Base-by-base conservation (phyloP, 1,139 yeast species). In the Hemisphaericaspora xylofermentans region DNA sequence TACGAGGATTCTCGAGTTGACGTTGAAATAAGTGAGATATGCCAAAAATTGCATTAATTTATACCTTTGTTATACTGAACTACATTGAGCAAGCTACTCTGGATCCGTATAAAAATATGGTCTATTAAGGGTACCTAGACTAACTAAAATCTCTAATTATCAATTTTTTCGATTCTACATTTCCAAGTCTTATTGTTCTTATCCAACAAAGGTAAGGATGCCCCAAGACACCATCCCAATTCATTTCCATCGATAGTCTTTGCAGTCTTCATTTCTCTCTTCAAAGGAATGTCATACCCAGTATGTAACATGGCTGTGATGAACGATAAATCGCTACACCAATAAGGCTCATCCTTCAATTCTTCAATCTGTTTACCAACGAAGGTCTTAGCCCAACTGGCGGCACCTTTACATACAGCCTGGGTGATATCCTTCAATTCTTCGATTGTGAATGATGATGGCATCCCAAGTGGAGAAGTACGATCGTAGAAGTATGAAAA, bases 191-290 rank as follows among this genome's bases (percentile, higher is more conserved):
- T 68, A 35, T 66, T 63, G 30, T 64, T 62, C 48, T 74, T 70
- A 49, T 87, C 93, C 52, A 93, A 72, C 51, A 93, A 71, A 3
- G 98, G 98, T 56, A 93, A 74, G 1, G 97, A 88, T 2, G 98
- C 98, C 51, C 99, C 99, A 47, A 93, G 74, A 68, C 98, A 93
- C 99, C 99, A 93, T 27, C 98, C 98, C 40, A 93, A 74, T 66
- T 93, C 98, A 56, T 88, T 89, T 56, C 82, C 81, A 45, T 82
- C 85, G 51, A 93, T 88, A 58, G 80, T 88, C 68, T 88, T 81
- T 7, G 98, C 98, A 6, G 97, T 93, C 61, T 79, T 85, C 54
- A 93, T 80, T 63, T 91, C 98, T 61, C 98, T 82, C 54, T 76
- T 74, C 44, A 87, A 76, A 46, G 98, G 97, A 52, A 93, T 88